Percentiles rank a stretch among this genome's conserved stretches.
Conservation (phyloP, 352 stramenopile species). For the Phytophthora lateralis region DNA sequence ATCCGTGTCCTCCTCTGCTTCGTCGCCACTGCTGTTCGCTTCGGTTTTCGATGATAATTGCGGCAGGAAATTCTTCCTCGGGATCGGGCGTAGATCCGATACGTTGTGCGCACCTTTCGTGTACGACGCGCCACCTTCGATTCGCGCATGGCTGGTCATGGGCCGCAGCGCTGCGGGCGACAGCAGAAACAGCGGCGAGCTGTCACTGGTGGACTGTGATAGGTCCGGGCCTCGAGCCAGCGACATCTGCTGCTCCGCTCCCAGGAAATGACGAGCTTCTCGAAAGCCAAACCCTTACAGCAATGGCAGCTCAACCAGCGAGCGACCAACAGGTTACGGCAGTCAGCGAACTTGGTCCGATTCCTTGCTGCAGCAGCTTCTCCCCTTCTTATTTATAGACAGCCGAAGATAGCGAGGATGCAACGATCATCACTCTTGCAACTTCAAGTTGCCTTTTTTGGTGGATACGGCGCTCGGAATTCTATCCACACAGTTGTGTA, state of each 20-base stretch:
- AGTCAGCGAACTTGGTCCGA: not conserved
- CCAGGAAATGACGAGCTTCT: slow-evolving; percentile 8
- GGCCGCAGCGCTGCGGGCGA: slow-evolving; percentile 26
- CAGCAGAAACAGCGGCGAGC: slow-evolving; percentile 26
- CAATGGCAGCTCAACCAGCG: slow-evolving; percentile 1
- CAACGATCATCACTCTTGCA: slow-evolving; percentile 28
- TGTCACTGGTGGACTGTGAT: slow-evolving; percentile 21
- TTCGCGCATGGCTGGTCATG: slow-evolving; percentile 41
- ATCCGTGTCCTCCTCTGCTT: slow-evolving; percentile 37
- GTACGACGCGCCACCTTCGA: slow-evolving; percentile 36
- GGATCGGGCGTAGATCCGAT: slow-evolving; percentile 8
- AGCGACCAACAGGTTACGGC: slow-evolving; percentile 6
- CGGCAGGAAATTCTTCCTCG: slow-evolving; percentile 32
- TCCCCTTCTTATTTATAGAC: slow-evolving; percentile 23
- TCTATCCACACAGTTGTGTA: too few species aligned
- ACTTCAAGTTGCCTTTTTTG: slow-evolving; percentile 35
- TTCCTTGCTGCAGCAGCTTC: slow-evolving; percentile 1
- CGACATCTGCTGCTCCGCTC: slow-evolving; percentile 27
- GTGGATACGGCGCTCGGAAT: slow-evolving; percentile 5
- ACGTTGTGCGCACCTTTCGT: slow-evolving; percentile 20
- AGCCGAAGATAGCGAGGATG: slow-evolving; percentile 23
- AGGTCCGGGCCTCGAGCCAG: slow-evolving; percentile 16
- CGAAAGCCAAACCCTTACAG: slow-evolving; percentile 9
- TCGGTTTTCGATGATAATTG: slow-evolving; percentile 15
- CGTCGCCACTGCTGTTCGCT: not conserved